Percentiles rank a stretch among this genome's conserved stretches.
These are phyloP conservation scores for Oidiodendron maius DNA, from an alignment of 495 filamentous ascomycete genomes.

Conservation along the genomic window DNA sequence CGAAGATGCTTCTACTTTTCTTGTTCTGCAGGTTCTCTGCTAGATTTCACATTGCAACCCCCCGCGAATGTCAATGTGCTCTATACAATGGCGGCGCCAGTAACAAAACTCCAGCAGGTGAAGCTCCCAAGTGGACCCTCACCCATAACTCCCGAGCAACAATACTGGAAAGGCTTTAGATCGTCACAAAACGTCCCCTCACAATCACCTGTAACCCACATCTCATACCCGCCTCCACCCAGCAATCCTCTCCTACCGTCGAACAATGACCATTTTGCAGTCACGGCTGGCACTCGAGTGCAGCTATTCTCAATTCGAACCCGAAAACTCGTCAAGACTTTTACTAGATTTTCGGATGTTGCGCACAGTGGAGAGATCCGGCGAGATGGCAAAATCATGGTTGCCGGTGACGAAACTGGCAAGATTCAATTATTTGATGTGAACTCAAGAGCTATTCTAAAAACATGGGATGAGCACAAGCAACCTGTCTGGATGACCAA, in stretches of 20 bases:
- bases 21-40: not conserved
- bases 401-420: constrained; percentile 86
- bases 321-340: constrained; percentile 82
- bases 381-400: constrained; percentile 79
- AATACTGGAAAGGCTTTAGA: constrained; percentile 91
- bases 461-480: constrained; percentile 94
- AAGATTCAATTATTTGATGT: constrained; percentile 93
- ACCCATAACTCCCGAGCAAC: constrained; percentile 78
- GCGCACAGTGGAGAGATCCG: constrained; percentile 83
- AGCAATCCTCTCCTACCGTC: constrained; percentile 31
- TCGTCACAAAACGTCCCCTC: constrained; percentile 83
- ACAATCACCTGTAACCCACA: constrained; percentile 78
- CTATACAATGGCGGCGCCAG: constrained; percentile 77
- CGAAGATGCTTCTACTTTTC: not conserved
- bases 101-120: constrained; percentile 72
- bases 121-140: constrained; percentile 74
- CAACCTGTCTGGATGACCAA: constrained; percentile 89
- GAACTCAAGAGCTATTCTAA: constrained; percentile 79
- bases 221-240: constrained; percentile 65
- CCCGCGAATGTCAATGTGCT: constrained; percentile 10
- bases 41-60: not conserved
- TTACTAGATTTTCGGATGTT: constrained; percentile 84
- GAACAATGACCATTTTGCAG: constrained; percentile 74
- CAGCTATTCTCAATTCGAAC: constrained; percentile 90
- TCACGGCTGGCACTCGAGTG: constrained; percentile 83